Base-by-base conservation (phyloP, 2,329 filamentous ascomycete species). In the Cercospora sojina region DNA sequence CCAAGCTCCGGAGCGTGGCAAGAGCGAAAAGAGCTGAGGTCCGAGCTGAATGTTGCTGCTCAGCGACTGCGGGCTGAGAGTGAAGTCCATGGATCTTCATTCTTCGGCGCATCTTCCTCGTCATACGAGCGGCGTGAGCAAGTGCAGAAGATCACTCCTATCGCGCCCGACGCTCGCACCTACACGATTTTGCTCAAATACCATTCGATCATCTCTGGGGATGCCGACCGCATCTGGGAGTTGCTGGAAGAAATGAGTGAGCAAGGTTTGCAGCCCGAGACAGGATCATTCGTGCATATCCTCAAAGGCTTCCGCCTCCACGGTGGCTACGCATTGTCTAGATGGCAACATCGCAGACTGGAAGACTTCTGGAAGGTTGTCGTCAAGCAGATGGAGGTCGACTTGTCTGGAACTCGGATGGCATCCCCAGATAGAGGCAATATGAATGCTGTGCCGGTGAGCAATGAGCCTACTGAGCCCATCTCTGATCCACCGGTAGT, bases 251-350 rank as follows among this genome's bases (percentile, higher is more conserved):
- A 98, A 76, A 97, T 97, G 92, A 87, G 86, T 64, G 80, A 81
- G 41, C 88, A 88, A 70, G 80, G 84, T 3, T 83, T 96, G 3
- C 86, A 88, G 0, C 80, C 94, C 16, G 88, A 94, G 67, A 90
- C 90, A 5, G 86, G 90, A 65, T 86, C 96, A 25, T 97, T 94
- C 74, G 82, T 95, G 41, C 85, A 90, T 7, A 82, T 98, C 3
- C 91, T 98, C 79, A 90, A 92, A 73, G 93, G 91, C 0, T 99
- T 98, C 75, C 83, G 85, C 32, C 78, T 81, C 2, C 89, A 97
- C 74, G 94, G 93, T 10, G 88, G 87, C 27, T 78, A 84, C 18
- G 80, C 82, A 25, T 82, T 88, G 69, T 88, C 88, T 0, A 83
- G 87, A 12, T 99, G 95, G 94, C 92, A 87, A 29, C 81, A 83